Conservation (phyloP, 177 flowering plant genomes). For the Vitis hybrid region DNA sequence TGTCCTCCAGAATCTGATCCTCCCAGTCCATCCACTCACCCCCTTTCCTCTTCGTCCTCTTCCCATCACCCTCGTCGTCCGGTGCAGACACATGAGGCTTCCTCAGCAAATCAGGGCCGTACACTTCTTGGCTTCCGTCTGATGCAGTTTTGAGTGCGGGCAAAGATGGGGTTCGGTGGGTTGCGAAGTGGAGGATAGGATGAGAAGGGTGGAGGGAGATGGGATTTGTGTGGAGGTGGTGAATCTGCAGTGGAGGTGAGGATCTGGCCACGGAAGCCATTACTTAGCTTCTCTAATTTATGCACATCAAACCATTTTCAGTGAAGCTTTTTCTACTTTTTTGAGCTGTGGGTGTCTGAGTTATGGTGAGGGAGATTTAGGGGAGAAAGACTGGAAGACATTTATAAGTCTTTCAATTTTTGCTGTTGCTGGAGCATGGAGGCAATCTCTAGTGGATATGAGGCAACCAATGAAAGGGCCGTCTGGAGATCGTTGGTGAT, state of each 20-base stretch:
- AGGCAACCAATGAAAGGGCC: too few species aligned
- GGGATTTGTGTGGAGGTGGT: constrained; percentile 15
- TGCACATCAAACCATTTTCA: too few species aligned
- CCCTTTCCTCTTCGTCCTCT: constrained; percentile 28
- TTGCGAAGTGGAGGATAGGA: constrained; percentile 5
- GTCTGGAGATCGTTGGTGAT: too few species aligned
- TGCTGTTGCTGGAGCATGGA: too few species aligned
- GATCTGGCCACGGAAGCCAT: constrained; percentile 19
- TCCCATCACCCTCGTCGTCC: constrained; percentile 3
- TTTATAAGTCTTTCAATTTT: too few species aligned
- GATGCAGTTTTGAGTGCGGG: constrained; percentile 29
- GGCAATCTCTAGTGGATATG: too few species aligned
- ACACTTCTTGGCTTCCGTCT: constrained; percentile 25
- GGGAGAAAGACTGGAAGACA: too few species aligned
- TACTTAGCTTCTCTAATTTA: too few species aligned
- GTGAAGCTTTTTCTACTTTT: too few species aligned
- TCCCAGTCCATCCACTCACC: constrained; percentile 76
- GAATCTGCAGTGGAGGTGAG: neutral
- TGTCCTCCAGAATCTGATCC: constrained; percentile 85
- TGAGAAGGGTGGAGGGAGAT: constrained; percentile 9
- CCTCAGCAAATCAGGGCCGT: constrained; percentile 37
- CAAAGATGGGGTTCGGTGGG: constrained; percentile 10
- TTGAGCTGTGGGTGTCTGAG: too few species aligned
- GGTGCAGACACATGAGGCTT: constrained; percentile 35
- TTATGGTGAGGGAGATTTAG: too few species aligned